phyloP scores from a whole-genome alignment of 345 rosid species.

The Conringia planisiliqua region DNA sequence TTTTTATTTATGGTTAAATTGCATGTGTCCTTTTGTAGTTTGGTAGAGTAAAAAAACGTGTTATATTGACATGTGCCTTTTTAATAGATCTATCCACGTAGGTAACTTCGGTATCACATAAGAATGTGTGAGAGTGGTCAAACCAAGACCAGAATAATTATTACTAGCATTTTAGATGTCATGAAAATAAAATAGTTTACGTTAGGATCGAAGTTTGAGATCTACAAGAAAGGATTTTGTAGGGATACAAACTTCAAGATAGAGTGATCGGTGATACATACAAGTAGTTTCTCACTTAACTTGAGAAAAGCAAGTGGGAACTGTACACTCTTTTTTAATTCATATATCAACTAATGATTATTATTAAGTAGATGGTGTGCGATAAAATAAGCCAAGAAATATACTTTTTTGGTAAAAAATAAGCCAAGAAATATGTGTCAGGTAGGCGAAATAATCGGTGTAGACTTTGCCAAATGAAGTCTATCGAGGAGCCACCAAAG shows the following conservation, averaged over 20 bases:
- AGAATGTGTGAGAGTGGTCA: neutral
- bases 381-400: neutral
- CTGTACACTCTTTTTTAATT: neutral
- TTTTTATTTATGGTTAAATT: neutral
- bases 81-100: neutral
- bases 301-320: neutral
- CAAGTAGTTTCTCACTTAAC: neutral
- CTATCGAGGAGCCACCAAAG: no score
- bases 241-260: neutral
- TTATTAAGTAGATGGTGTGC: neutral
- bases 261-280: neutral
- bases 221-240: neutral
- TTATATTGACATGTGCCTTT: neutral
- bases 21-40: neutral
- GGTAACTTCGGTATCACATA: neutral
- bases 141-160: neutral
- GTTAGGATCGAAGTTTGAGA: slow-evolving; percentile 9
- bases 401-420: no score
- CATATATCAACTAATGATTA: neutral
- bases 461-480: no score
- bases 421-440: neutral
- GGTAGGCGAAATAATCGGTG: neutral
- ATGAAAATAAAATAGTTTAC: neutral
- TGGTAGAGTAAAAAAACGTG: neutral
- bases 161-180: neutral